phyloP scores from a whole-genome alignment of 1,139 yeast species.

The Yarrowia galli region DNA sequence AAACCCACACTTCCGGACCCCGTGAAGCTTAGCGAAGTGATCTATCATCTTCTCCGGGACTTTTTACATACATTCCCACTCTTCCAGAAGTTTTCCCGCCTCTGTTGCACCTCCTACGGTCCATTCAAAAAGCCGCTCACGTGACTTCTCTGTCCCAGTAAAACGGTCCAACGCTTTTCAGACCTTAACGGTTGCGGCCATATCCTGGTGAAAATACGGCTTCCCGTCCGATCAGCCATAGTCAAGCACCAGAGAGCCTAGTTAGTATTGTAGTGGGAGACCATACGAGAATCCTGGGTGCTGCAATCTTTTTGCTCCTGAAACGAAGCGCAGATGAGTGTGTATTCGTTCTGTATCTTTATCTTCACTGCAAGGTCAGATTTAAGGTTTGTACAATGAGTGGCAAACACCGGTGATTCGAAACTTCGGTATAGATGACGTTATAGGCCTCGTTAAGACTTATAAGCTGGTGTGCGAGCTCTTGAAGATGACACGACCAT shows the following conservation, averaged over 20 bases:
- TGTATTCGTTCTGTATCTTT: neutral
- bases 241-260: constrained; percentile 25
- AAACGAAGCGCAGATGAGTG: too few species aligned
- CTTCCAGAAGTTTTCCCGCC: neutral
- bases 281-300: constrained; percentile 25
- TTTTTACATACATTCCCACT: neutral
- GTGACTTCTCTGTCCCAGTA: neutral
- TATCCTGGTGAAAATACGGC: constrained; percentile 21
- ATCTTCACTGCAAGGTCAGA: neutral
- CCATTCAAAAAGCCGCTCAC: neutral
- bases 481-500: too few species aligned
- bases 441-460: too few species aligned
- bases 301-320: neutral
- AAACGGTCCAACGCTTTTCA: neutral
- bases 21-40: neutral
- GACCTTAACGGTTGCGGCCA: constrained; percentile 3
- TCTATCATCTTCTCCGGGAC: neutral
- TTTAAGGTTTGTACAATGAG: too few species aligned
- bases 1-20: too few species aligned
- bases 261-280: constrained; percentile 24
- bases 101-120: neutral
- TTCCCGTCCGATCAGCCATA: constrained; percentile 21
- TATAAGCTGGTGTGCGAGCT: too few species aligned
- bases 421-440: too few species aligned
- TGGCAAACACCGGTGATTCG: too few species aligned